Percentiles rank a stretch among this genome's conserved stretches.
phyloP scores from a whole-genome alignment of 495 filamentous ascomycete species.

The Xylaria venustula region DNA sequence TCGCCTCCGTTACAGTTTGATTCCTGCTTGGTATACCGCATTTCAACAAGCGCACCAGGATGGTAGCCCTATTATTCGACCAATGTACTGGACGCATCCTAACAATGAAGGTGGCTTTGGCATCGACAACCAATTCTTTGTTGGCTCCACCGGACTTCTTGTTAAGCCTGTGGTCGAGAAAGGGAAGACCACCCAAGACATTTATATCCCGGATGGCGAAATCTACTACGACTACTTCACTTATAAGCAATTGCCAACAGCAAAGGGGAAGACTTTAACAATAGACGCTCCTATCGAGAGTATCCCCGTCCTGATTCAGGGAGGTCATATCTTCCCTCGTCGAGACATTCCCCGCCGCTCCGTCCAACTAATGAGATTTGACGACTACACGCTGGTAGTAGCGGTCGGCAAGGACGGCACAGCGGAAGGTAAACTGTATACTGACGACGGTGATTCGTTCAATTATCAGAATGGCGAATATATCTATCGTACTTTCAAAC shows the following conservation, averaged over 20 bases:
- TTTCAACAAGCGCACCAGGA: conserved; percentile 84
- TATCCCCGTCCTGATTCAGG: conserved; percentile 86
- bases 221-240: conserved; percentile 94
- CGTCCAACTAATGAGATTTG: conserved; percentile 84
- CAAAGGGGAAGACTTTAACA: conserved; percentile 61
- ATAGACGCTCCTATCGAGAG: conserved; percentile 77
- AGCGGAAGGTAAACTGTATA: conserved; percentile 80
- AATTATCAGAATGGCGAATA: conserved; percentile 82
- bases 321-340: conserved; percentile 86
- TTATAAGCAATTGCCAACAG: conserved; percentile 68
- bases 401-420: conserved; percentile 66
- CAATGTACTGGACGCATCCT: conserved; percentile 89
- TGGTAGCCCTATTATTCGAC: conserved; percentile 83
- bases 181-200: conserved; percentile 65
- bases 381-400: conserved; percentile 89
- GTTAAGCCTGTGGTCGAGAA: conserved; percentile 83
- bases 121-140: conserved; percentile 90
- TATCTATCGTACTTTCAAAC: conserved; percentile 77
- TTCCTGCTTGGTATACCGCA: conserved; percentile 95
- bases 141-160: conserved; percentile 81
- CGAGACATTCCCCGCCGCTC: conserved; percentile 84
- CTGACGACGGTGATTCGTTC: conserved; percentile 92
- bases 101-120: conserved; percentile 80
- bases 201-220: conserved; percentile 84
- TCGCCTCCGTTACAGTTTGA: conserved; percentile 81